Base-by-base conservation (phyloP, 75 land plant species). In the Isoetes taiwanensis region DNA sequence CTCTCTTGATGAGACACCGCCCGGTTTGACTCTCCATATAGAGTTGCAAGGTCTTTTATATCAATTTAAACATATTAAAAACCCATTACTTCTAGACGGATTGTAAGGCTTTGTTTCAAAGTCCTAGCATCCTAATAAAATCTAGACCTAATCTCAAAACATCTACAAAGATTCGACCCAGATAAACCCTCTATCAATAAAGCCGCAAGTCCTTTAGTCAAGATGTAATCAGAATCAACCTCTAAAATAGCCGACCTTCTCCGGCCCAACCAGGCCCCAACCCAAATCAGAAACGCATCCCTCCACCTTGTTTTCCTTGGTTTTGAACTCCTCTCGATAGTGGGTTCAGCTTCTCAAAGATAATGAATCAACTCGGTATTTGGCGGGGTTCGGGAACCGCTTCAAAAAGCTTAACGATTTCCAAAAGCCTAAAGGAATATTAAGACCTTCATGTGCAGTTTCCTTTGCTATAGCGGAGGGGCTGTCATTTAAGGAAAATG, bases 231-330 rank as follows among this genome's bases (percentile, higher is more conserved):
- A 10, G 87, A 90, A 41, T 90, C 93, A 0, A 87, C 84, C 60
- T 90, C 84, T 57, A 70, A 90, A 4, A 66, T 48, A 3, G 82
- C 83, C 28, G 57, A 65, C 6, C 64, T 60, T 16, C 66, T 74
- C 1, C 42, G 41, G 28, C 72, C 86, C 0, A 76, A 43, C 46
- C 41, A 72, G 17, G 86, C 86, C 42, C 72, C 64, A 9, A 90
- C 87, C 97, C 97, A 90, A n/a, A 90, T 91, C 69, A 9, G 97
- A 90, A 24, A 90, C 97, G 42, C 96, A 90, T 1, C 96, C 90
- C 3, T 70, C 60, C 28, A 90, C 97, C 60, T 75, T 76, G 76
- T 90, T 80, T 28, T 64, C 72, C 5, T 16, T 65, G 23, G 72
- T 83, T 58, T 78, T 74, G 69, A 52, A 68, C 38, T 64, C 64